Conservation (phyloP, 1,139 yeast genomes). For the Kurtzmaniella quercitrusa region DNA sequence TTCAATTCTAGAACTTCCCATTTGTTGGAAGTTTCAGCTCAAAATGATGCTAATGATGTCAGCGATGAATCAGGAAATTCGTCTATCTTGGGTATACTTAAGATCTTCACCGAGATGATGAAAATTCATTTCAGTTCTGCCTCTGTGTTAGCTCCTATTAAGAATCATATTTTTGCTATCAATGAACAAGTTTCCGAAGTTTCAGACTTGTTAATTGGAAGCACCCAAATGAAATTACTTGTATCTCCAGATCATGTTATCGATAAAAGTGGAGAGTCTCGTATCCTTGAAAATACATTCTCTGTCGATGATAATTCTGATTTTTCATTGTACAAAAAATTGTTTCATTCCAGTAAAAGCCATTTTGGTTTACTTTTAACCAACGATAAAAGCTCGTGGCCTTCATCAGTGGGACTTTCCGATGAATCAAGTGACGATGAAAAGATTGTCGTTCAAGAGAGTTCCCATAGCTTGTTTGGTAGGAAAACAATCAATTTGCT, state of each 20-base stretch:
- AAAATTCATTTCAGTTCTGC: conserved; percentile 49
- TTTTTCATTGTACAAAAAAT: conserved; percentile 18
- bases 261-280: background rate
- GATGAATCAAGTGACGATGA: conserved; percentile 1
- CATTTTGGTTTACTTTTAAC: conserved; percentile 31
- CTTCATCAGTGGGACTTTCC: background rate
- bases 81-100: conserved; percentile 48
- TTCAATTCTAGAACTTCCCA: conserved; percentile 67
- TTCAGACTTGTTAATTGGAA: conserved; percentile 23
- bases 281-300: conserved; percentile 6
- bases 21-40: conserved; percentile 55
- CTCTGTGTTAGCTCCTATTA: conserved; percentile 46
- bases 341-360: conserved; percentile 22
- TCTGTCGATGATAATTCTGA: conserved; percentile 16
- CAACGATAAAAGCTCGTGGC: conserved; percentile 8
- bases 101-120: conserved; percentile 49
- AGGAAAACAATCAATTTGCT: conserved; percentile 21
- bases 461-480: conserved; percentile 12
- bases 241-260: background rate
- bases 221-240: conserved; percentile 15
- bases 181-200: conserved; percentile 27
- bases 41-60: conserved; percentile 14
- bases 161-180: conserved; percentile 24
- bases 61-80: conserved; percentile 37
- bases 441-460: conserved; percentile 7